Percentiles rank a stretch among this genome's conserved stretches.
Conservation (phyloP, 345 rosid species). For the Balakata baccata region DNA sequence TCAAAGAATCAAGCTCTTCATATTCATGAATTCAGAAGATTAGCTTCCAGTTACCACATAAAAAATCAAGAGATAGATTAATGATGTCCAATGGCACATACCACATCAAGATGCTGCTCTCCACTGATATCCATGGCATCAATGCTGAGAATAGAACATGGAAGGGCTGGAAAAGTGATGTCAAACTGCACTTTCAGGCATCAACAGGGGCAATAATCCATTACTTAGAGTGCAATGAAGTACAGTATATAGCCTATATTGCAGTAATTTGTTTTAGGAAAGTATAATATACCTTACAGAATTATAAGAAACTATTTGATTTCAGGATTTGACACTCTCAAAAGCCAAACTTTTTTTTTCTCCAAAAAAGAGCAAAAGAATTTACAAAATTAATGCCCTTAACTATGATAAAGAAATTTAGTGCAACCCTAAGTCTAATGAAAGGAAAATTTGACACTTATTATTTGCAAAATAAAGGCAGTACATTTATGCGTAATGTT, state of each 20-base stretch:
- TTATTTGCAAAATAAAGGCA: slow-evolving; percentile 1
- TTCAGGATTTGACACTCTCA: not conserved
- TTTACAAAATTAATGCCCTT: not conserved
- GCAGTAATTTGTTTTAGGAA: not conserved
- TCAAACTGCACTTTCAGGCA: slow-evolving; percentile 64
- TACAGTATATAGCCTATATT: not conserved
- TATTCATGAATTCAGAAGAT: not conserved
- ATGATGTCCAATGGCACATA: slow-evolving; percentile 33
- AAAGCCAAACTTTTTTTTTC: not conserved
- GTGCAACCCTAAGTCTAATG: not conserved
- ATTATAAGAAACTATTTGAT: not conserved
- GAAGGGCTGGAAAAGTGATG: slow-evolving; percentile 81
- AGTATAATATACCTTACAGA: not conserved
- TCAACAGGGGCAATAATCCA: not conserved
- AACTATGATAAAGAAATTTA: slow-evolving; percentile 4
- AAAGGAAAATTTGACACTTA: not conserved
- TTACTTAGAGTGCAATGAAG: slow-evolving; percentile 1
- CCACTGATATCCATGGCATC: slow-evolving; percentile 99
- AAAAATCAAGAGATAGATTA: not conserved
- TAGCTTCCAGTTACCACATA: not conserved
- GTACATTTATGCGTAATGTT: slow-evolving; percentile 81
- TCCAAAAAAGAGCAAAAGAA: not conserved
- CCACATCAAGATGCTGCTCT: slow-evolving; percentile 95
- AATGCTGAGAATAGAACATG: slow-evolving; percentile 88
- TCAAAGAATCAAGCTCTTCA: not conserved